Conservation (phyloP, 1,139 yeast species). For the Trichomonascaceae sp. region DNA sequence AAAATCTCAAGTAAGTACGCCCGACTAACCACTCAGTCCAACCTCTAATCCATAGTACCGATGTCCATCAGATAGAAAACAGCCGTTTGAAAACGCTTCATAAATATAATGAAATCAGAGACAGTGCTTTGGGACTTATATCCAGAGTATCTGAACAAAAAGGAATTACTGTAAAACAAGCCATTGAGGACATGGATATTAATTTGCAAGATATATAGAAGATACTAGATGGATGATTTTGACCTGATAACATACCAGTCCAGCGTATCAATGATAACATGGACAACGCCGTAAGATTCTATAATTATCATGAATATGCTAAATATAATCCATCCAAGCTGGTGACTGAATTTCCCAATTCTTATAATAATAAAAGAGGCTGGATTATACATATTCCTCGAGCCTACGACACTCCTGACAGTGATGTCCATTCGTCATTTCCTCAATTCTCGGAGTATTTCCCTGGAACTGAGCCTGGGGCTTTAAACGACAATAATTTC, state of each 20-base stretch:
- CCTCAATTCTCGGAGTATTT: constrained; percentile 54
- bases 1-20: neutral
- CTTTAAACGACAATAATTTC: constrained; percentile 31
- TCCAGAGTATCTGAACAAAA: constrained; percentile 48
- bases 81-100: constrained; percentile 41
- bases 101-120: constrained; percentile 46
- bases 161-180: constrained; percentile 38
- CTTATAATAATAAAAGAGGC: constrained; percentile 36
- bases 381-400: constrained; percentile 59
- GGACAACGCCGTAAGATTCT: constrained; percentile 16
- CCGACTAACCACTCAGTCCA: neutral
- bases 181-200: constrained; percentile 34
- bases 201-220: constrained; percentile 2
- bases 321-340: constrained; percentile 8
- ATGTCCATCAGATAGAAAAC: constrained; percentile 33
- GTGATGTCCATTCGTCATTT: constrained; percentile 23
- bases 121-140: constrained; percentile 45
- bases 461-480: constrained; percentile 70
- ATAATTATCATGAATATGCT: constrained; percentile 27
- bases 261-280: neutral
- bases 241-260: neutral
- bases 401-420: constrained; percentile 35
- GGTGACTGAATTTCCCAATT: constrained; percentile 42
- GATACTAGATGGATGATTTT: neutral
- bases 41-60: constrained; percentile 5